These are phyloP conservation scores for Anthracocystis panici-leucophaei DNA, from an alignment of 1,284 basidiomycete genomes.

Conservation along the genomic window DNA sequence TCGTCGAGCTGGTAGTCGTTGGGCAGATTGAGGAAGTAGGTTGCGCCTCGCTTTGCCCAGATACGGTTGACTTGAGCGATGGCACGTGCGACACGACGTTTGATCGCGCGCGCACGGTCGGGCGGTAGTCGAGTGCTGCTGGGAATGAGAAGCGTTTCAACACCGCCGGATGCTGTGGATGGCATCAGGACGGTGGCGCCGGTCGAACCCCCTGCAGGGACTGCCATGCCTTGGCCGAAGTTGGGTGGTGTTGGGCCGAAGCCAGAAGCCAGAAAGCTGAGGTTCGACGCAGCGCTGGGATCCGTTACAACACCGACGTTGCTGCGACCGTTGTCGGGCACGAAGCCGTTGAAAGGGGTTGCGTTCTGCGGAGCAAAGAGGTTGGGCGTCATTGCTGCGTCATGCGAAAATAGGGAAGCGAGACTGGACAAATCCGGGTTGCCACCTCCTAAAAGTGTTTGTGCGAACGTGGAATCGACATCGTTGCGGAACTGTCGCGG, in stretches of 20 bases:
- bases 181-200: conserved; percentile 1
- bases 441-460: conserved; percentile 40
- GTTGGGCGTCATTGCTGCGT: conserved; percentile 16
- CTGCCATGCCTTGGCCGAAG: neutral
- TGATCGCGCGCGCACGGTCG: conserved; percentile 6
- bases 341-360: conserved; percentile 9
- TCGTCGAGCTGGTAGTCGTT: conserved; percentile 28
- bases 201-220: neutral
- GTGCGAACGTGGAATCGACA: conserved; percentile 39
- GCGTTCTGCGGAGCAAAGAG: conserved; percentile 14
- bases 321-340: neutral
- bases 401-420: conserved; percentile 21
- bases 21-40: conserved; percentile 25
- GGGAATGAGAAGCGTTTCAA: conserved; percentile 1
- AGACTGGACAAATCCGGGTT: conserved; percentile 21
- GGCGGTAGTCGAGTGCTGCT: conserved; percentile 4
- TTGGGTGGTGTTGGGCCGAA: neutral
- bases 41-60: conserved; percentile 36
- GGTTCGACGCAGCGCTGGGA: neutral
- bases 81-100: conserved; percentile 20
- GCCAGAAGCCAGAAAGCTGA: neutral
- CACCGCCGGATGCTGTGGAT: conserved; percentile 6
- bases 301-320: neutral
- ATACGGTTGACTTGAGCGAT: conserved; percentile 40
- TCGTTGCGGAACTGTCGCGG: conserved; percentile 9